These are phyloP conservation scores for Ustilago crameri DNA, from an alignment of 1,284 basidiomycete genomes.

Conservation along the genomic window DNA sequence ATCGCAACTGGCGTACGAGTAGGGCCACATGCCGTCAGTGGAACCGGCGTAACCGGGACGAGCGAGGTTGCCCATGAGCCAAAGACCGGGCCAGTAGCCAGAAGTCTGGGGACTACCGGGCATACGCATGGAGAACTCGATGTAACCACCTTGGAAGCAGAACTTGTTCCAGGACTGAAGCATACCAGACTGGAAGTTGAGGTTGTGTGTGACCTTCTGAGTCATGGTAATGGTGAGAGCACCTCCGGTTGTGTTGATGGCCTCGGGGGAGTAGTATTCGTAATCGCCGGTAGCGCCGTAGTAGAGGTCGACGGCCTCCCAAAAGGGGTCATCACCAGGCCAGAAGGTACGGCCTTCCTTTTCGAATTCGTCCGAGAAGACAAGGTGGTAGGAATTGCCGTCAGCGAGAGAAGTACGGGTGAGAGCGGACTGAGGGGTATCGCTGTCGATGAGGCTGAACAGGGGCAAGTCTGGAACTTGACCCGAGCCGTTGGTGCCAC, in stretches of 20 bases:
- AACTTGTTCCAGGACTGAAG: slow-evolving; percentile 65
- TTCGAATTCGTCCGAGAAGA: slow-evolving; percentile 64
- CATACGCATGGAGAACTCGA: slow-evolving; percentile 59
- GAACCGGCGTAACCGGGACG: slow-evolving; percentile 66
- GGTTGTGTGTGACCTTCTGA: slow-evolving; percentile 49
- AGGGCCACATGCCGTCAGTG: slow-evolving; percentile 68
- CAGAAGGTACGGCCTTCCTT: slow-evolving; percentile 60
- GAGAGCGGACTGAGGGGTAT: slow-evolving; percentile 49
- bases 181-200: slow-evolving; percentile 65
- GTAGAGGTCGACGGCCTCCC: slow-evolving; percentile 60
- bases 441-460: slow-evolving; percentile 47
- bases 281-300: slow-evolving; percentile 55
- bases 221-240: slow-evolving; percentile 52
- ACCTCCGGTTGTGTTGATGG: slow-evolving; percentile 57
- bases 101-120: slow-evolving; percentile 59
- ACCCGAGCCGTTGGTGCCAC: slow-evolving; percentile 72
- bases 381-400: slow-evolving; percentile 49
- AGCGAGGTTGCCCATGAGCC: slow-evolving; percentile 65
- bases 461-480: slow-evolving; percentile 59
- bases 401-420: slow-evolving; percentile 34
- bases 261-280: slow-evolving; percentile 56
- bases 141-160: slow-evolving; percentile 67
- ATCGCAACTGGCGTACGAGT: slow-evolving; percentile 68
- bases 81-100: slow-evolving; percentile 71
- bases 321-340: slow-evolving; percentile 62